Base-by-base conservation (phyloP, 2,329 filamentous ascomycete genomes). In the Tolypocladium nubicola region DNA sequence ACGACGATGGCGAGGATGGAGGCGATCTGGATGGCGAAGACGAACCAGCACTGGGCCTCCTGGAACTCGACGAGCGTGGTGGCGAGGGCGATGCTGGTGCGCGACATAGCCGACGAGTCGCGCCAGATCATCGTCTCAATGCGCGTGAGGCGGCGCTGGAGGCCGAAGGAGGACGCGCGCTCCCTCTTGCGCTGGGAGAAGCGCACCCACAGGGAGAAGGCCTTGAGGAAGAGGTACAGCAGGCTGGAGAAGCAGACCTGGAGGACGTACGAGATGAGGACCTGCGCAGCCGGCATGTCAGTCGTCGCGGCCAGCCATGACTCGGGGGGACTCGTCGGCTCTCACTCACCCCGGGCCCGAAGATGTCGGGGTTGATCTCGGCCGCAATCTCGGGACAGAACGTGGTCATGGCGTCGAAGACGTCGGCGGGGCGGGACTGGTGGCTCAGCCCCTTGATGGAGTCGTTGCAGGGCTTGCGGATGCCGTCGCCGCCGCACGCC, bases 21-120 rank as follows among this genome's bases (percentile, higher is more conserved):
- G 10, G 71, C 71, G 56, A 73, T 72, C 58, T 73, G 71, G 39
- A 73, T 65, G 35, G 71, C 71, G 59, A 73, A 73, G 52, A 73
- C 66, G 52, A 73, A 73, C 71, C 71, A 73, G 58, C 66, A 68
- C 54, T 73, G 71, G 0, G 71, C 71, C 55, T 73, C 71, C 55
- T 73, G 71, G 38, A 73, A 73, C 62, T 73, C 71, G 37, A 73
- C 71, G n/a, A 73, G 60, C 1, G 71, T 73, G 5, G 71, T 72
- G 57, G 71, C 71, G 52, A 73, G 70, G 59, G 71, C 71, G 41
- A 73, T 70, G 55, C 69, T 71, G 9, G 70, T 73, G 7, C 71
- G 70, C 4, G 70, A 73, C 14, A 72, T 52, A 16, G 68, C 70
- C 0, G 69, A 66, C 23, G 69, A 67, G 56, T 73, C 71, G 41